A percentile compares a stretch with the other conserved stretches of the same genome.
These are phyloP conservation scores for Rhizophora apiculata DNA, from an alignment of 345 rosid genomes.

Conservation along the genomic window DNA sequence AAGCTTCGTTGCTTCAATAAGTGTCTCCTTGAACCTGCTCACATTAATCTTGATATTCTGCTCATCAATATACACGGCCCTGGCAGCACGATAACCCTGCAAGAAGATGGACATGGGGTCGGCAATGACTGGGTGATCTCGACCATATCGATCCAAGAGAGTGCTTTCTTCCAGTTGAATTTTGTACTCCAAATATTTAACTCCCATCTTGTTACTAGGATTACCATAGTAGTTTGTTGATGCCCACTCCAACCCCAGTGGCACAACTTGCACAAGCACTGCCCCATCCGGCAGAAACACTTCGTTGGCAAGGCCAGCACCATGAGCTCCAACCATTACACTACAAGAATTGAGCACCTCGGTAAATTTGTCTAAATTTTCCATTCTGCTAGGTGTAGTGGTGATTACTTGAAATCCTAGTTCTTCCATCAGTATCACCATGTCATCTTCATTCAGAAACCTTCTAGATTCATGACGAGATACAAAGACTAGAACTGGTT, in stretches of 20 bases:
- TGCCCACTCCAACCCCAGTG: constrained; percentile 37
- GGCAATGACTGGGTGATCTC: constrained; percentile 32
- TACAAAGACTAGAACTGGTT: constrained; percentile 33
- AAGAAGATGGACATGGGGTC: constrained; percentile 21
- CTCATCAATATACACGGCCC: constrained; percentile 30
- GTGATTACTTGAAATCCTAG: constrained; percentile 31
- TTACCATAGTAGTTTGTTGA: constrained; percentile 19
- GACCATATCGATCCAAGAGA: constrained; percentile 21
- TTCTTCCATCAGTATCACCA: constrained; percentile 33
- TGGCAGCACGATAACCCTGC: constrained; percentile 27
- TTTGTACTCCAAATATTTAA: constrained; percentile 39
- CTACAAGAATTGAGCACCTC: constrained; percentile 28
- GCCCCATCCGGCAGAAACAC: constrained; percentile 38
- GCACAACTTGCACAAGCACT: constrained; percentile 38
- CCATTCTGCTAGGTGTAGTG: constrained; percentile 19
- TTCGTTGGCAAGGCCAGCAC: constrained; percentile 41
- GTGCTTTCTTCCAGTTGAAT: constrained; percentile 41
- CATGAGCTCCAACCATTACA: constrained; percentile 41
- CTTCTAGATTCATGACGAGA: constrained; percentile 30
- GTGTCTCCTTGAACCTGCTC: constrained; percentile 28
- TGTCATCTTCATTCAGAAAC: constrained; percentile 31
- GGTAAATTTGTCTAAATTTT: constrained; percentile 25
- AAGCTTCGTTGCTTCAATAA: constrained; percentile 29
- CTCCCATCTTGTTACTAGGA: constrained; percentile 35
- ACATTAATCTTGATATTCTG: constrained; percentile 33